A percentile compares a stretch with the other conserved stretches of the same genome.
Evolutionary conservation across 208 protist genomes (phyloP).

Genomic region (Crithidia acanthocephali): DNA sequence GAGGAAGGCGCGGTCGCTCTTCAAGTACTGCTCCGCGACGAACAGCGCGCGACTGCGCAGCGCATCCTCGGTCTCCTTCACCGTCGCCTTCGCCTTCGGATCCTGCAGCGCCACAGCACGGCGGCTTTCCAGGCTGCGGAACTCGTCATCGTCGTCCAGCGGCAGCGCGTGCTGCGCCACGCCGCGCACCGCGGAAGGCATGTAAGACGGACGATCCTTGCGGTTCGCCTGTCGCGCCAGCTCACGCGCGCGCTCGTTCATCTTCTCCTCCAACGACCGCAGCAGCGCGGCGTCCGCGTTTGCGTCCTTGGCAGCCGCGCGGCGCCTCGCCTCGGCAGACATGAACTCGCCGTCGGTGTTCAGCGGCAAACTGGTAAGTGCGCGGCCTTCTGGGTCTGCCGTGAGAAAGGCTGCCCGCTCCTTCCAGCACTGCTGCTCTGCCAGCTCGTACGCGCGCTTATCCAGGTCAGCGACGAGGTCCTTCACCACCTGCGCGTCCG

Average conservation of each 20-base stretch:
- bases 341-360: slow-evolving; percentile 45
- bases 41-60: slow-evolving; percentile 52
- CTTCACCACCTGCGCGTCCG: slow-evolving; percentile 28
- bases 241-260: slow-evolving; percentile 55
- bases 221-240: slow-evolving; percentile 52
- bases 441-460: slow-evolving; percentile 47
- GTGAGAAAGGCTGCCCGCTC: slow-evolving; percentile 49
- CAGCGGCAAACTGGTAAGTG: slow-evolving; percentile 46
- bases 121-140: slow-evolving; percentile 54
- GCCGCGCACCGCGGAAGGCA: slow-evolving; percentile 47
- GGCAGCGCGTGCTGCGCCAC: slow-evolving; percentile 47
- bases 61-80: slow-evolving; percentile 37
- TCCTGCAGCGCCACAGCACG: slow-evolving; percentile 37
- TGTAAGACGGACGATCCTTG: slow-evolving; percentile 44
- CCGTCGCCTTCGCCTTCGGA: slow-evolving; percentile 15
- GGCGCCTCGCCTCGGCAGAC: slow-evolving; percentile 38
- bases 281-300: slow-evolving; percentile 38
- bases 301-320: slow-evolving; percentile 34
- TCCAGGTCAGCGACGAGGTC: slow-evolving; percentile 44
- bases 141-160: slow-evolving; percentile 62
- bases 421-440: slow-evolving; percentile 43
- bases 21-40: slow-evolving; percentile 38
- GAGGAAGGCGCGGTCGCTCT: slow-evolving; percentile 58
- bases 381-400: slow-evolving; percentile 45
- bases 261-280: slow-evolving; percentile 31